Evolutionary conservation across 2,329 filamentous ascomycete genomes (phyloP).

Genomic region (Fusarium compactum): DNA sequence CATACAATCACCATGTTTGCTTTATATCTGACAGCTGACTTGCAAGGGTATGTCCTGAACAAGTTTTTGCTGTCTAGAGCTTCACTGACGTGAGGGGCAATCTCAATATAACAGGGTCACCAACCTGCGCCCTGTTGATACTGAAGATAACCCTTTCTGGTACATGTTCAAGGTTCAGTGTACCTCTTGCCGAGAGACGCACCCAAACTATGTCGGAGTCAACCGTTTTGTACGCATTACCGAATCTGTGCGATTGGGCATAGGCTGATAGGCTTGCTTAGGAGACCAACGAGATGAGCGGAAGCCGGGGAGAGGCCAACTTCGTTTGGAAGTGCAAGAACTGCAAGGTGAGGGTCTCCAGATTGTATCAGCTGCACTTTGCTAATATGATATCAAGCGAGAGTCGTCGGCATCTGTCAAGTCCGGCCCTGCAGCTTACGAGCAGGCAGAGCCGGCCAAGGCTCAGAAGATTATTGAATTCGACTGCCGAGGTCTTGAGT

Average conservation of each 20-base stretch:
- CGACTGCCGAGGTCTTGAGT: slow-evolving; percentile 94
- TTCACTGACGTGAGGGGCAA: slow-evolving; percentile 39
- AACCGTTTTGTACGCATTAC: slow-evolving; percentile 82
- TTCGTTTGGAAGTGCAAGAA: slow-evolving; percentile 99
- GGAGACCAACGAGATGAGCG: slow-evolving; percentile 92
- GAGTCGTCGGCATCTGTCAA: slow-evolving; percentile 90
- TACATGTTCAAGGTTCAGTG: slow-evolving; percentile 99
- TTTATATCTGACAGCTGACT: slow-evolving; percentile 74
- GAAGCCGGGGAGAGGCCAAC: slow-evolving; percentile 94
- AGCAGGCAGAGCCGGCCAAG: slow-evolving; percentile 78
- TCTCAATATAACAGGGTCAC: slow-evolving; percentile 75
- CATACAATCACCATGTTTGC: slow-evolving; percentile 67
- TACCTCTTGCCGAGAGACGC: slow-evolving; percentile 93
- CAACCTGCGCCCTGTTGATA: slow-evolving; percentile 87
- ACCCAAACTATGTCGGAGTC: slow-evolving; percentile 87
- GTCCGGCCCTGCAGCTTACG: slow-evolving; percentile 77
- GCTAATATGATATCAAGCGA: slow-evolving; percentile 63
- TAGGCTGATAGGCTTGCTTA: slow-evolving; percentile 53
- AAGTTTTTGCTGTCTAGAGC: slow-evolving; percentile 1
- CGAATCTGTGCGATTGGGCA: not conserved
- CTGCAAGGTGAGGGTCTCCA: slow-evolving; percentile 76
- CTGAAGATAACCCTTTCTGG: slow-evolving; percentile 85
- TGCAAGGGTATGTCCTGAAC: slow-evolving; percentile 68
- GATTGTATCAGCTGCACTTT: not conserved
- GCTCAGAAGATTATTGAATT: slow-evolving; percentile 86